phyloP scores from a whole-genome alignment of 495 filamentous ascomycete species.

The Oleoguttula mirabilis region DNA sequence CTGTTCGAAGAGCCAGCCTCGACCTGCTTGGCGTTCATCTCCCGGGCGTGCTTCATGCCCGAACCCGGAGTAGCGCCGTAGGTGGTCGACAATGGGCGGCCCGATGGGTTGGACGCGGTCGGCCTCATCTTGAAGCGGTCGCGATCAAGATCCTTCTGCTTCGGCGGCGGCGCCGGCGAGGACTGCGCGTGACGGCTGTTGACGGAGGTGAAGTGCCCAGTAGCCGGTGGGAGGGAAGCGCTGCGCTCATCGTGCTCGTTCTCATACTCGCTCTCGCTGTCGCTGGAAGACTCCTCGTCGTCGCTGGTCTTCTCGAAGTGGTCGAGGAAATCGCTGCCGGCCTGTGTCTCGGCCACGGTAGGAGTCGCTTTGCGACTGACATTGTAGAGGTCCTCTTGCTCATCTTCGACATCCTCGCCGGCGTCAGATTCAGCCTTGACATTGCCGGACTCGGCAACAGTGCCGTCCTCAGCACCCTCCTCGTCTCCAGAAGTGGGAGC shows the following conservation, averaged over 20 bases:
- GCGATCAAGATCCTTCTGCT: too few relatives aligned
- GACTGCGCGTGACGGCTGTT: too few relatives aligned
- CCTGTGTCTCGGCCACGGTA: background rate
- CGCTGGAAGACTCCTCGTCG: background rate
- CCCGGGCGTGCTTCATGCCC: too few relatives aligned
- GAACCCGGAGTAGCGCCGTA: background rate
- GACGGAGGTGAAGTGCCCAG: too few relatives aligned
- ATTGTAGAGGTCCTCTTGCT: background rate
- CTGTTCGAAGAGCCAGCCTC: too few relatives aligned
- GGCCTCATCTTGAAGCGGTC: too few relatives aligned
- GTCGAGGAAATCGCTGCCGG: background rate
- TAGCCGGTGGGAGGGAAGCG: too few relatives aligned
- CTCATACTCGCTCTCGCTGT: background rate
- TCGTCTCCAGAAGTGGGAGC: too few relatives aligned
- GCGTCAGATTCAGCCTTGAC: background rate
- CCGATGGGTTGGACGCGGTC: background rate
- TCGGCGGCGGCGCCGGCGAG: background rate
- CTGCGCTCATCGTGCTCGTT: background rate
- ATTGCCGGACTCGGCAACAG: background rate
- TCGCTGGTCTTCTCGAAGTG: background rate
- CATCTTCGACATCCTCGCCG: background rate
- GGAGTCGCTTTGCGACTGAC: too few relatives aligned
- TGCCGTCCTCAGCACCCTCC: background rate
- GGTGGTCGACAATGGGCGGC: background rate
- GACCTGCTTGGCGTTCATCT: too few relatives aligned